Percentiles rank a stretch among this genome's conserved stretches.
Conservation (phyloP, 441 rosid genomes). For the Brassica balearica region DNA sequence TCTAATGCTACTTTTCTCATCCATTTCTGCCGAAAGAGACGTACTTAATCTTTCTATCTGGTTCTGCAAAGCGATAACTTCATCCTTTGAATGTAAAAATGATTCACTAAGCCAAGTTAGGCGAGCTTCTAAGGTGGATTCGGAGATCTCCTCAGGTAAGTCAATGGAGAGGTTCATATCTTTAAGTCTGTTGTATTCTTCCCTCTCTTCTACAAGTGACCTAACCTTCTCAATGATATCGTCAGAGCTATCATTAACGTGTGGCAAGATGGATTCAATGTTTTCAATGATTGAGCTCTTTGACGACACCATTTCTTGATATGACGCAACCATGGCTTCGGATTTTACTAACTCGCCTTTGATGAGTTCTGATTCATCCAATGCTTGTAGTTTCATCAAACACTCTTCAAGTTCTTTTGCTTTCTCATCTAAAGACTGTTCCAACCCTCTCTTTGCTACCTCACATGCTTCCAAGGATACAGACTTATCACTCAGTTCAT, state of each 20-base stretch:
- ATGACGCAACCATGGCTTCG: constrained; percentile 57
- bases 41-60: constrained; percentile 66
- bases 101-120: constrained; percentile 77
- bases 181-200: constrained; percentile 62
- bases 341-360: constrained; percentile 67
- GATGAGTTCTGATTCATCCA: constrained; percentile 61
- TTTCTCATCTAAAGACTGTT: constrained; percentile 74
- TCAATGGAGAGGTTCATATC: constrained; percentile 60
- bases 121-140: constrained; percentile 66
- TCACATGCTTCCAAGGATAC: constrained; percentile 58
- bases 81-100: constrained; percentile 56
- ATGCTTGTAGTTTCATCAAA: constrained; percentile 57
- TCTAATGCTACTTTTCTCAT: constrained; percentile 69
- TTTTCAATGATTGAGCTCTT: constrained; percentile 60
- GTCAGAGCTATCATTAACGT: constrained; percentile 56
- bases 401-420: constrained; percentile 68
- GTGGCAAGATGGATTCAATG: constrained; percentile 60
- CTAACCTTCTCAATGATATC: constrained; percentile 64
- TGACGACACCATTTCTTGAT: constrained; percentile 65
- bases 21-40: constrained; percentile 61
- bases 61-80: constrained; percentile 55
- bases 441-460: constrained; percentile 49
- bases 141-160: constrained; percentile 62
- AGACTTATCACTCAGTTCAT: constrained; percentile 65
- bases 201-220: constrained; percentile 77